Evolutionary conservation across 768 basidiomycete genomes (phyloP).

Genomic region (Tricholoma flavovirens): DNA sequence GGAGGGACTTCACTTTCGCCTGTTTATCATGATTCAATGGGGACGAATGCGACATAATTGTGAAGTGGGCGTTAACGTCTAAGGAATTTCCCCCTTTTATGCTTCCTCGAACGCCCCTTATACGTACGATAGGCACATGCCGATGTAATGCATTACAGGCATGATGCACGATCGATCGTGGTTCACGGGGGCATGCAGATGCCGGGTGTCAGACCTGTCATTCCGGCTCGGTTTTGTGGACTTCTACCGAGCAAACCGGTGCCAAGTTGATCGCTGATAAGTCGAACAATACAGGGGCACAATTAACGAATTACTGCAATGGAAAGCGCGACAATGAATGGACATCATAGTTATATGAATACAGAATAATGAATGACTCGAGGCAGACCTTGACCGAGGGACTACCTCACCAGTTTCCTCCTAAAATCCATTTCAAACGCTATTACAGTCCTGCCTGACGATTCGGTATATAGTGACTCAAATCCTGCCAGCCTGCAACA

Average conservation of each 20-base stretch:
- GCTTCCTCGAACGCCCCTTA: constrained; percentile 2
- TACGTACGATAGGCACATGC: constrained; percentile 6
- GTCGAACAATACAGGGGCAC: constrained; percentile 7
- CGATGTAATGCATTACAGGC: neutral
- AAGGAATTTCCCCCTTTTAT: constrained; percentile 12
- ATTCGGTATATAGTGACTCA: constrained; percentile 70
- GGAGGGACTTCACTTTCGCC: constrained; percentile 14
- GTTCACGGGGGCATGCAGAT: neutral
- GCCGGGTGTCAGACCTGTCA: neutral
- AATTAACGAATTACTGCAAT: constrained; percentile 15
- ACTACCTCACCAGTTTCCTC: neutral
- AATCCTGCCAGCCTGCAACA: constrained; percentile 70
- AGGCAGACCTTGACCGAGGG: constrained; percentile 9
- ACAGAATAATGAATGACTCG: constrained; percentile 16
- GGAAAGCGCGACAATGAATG: constrained; percentile 16
- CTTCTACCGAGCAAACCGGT: neutral
- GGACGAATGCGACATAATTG: constrained; percentile 9
- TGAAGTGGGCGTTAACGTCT: neutral
- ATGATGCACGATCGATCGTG: neutral
- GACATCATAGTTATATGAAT: constrained; percentile 17
- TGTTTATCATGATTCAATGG: constrained; percentile 5
- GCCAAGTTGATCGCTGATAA: neutral
- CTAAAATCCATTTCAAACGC: neutral
- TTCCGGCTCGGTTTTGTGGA: too few species aligned
- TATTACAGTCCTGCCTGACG: constrained; percentile 62